Evolutionary conservation across 2,329 filamentous ascomycete genomes (phyloP).

Genomic region (Stachybotrys elegans): DNA sequence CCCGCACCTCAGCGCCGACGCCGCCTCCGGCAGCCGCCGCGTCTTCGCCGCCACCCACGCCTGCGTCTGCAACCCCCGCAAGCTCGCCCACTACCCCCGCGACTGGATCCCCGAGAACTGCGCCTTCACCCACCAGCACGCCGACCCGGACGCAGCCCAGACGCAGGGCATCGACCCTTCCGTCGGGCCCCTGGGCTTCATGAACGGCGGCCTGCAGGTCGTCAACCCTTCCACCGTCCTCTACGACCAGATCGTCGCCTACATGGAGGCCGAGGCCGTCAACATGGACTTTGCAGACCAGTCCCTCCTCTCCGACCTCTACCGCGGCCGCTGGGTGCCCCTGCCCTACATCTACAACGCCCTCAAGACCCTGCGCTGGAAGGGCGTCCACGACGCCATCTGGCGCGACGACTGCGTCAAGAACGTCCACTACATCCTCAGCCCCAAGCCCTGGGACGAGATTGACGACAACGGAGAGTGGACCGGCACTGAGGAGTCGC

Average conservation of each 20-base stretch:
- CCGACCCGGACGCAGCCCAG: slow-evolving; percentile 41
- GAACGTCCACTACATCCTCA: slow-evolving; percentile 58
- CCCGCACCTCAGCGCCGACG: slow-evolving; percentile 15
- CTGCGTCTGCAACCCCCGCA: slow-evolving; percentile 79
- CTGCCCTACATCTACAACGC: slow-evolving; percentile 59
- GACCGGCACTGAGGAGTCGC: slow-evolving; percentile 40
- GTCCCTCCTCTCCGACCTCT: slow-evolving; percentile 51
- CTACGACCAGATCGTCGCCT: slow-evolving; percentile 44
- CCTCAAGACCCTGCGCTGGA: slow-evolving; percentile 53
- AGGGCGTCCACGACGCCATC: slow-evolving; percentile 47
- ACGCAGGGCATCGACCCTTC: slow-evolving; percentile 36
- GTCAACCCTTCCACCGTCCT: slow-evolving; percentile 44
- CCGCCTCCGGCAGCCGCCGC: slow-evolving; percentile 34
- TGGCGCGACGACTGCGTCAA: slow-evolving; percentile 55
- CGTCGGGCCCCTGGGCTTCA: slow-evolving; percentile 42
- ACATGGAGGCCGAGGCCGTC: slow-evolving; percentile 42
- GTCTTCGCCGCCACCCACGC: slow-evolving; percentile 83
- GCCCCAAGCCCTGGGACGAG: slow-evolving; percentile 58
- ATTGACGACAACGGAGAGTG: slow-evolving; percentile 36
- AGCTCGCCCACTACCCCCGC: slow-evolving; percentile 71
- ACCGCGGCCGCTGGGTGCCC: slow-evolving; percentile 49
- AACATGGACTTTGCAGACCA: slow-evolving; percentile 57
- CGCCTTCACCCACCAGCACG: slow-evolving; percentile 52
- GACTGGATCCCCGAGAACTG: slow-evolving; percentile 60
- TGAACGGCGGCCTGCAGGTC: slow-evolving; percentile 49